Evolutionary conservation across 2,329 filamentous ascomycete species (phyloP).

Genomic region (Pseudocercospora pini-densiflorae): DNA sequence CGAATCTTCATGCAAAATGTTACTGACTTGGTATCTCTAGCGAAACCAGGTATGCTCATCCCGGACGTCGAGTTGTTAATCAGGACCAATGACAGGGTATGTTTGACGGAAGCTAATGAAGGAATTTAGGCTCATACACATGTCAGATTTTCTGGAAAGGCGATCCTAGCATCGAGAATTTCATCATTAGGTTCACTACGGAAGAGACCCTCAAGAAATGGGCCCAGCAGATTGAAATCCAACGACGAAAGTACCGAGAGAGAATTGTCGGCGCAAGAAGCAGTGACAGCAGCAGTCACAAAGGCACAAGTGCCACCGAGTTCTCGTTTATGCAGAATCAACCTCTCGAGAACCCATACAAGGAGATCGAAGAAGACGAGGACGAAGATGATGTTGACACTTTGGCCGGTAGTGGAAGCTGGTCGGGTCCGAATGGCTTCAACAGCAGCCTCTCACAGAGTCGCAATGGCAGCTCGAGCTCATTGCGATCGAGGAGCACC

Average conservation of each 20-base stretch:
- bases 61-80: conserved; percentile 22
- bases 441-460: conserved; percentile 26
- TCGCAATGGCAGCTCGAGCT: conserved; percentile 30
- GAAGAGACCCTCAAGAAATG: conserved; percentile 95
- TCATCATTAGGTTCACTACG: conserved; percentile 89
- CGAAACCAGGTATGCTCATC: conserved; percentile 74
- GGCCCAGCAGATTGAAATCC: conserved; percentile 77
- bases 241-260: conserved; percentile 62
- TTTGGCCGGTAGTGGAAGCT: conserved; percentile 44
- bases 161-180: conserved; percentile 93
- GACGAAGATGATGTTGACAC: conserved; percentile 56
- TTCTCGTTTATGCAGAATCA: conserved; percentile 80
- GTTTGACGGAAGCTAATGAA: conserved; percentile 31
- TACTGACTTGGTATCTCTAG: conserved; percentile 85
- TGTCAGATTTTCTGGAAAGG: conserved; percentile 99
- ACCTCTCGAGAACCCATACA: conserved; percentile 81
- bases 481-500: conserved; percentile 31
- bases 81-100: conserved; percentile 34
- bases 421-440: conserved; percentile 21
- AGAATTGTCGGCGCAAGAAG: conserved; percentile 52
- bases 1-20: conserved; percentile 99
- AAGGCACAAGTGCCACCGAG: conserved; percentile 65
- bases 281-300: conserved; percentile 35
- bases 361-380: conserved; percentile 62
- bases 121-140: conserved; percentile 75